Evolutionary conservation across 2,329 filamentous ascomycete genomes (phyloP).

Genomic region (Aspergillus tubingensis): DNA sequence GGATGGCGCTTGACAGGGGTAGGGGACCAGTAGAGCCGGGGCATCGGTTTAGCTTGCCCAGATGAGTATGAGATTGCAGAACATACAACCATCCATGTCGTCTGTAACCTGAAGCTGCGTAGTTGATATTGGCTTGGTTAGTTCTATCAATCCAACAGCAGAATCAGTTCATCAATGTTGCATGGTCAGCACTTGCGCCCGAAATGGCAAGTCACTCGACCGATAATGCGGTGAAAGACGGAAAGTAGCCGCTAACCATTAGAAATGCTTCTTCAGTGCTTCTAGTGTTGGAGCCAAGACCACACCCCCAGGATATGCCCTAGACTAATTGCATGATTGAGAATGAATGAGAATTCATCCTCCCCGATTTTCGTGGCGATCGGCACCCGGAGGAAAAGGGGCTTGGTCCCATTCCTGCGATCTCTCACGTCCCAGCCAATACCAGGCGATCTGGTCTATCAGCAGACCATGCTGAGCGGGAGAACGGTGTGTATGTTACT

Average conservation of each 20-base stretch:
- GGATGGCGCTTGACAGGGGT: not conserved
- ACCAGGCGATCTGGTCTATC: not conserved
- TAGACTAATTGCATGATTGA: conserved; percentile 7
- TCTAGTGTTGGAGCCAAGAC: conserved; percentile 37
- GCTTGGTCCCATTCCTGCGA: not conserved
- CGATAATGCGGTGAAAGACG: conserved; percentile 20
- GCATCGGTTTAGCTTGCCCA: not conserved
- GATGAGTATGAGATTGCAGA: not conserved
- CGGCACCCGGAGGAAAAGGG: conserved; percentile 7
- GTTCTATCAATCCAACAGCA: not conserved
- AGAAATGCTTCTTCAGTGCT: conserved; percentile 33
- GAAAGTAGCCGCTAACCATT: conserved; percentile 15
- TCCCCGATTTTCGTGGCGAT: conserved; percentile 6
- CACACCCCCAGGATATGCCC: not conserved
- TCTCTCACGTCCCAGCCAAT: not conserved
- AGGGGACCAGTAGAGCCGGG: not conserved
- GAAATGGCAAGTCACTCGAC: conserved; percentile 9
- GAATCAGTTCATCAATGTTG: not conserved
- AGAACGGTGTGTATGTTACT: not conserved
- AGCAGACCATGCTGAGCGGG: not conserved
- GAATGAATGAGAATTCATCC: not conserved
- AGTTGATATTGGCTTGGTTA: not conserved
- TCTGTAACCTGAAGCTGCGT: not conserved
- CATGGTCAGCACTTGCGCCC: not conserved
- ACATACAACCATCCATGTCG: not conserved